Conservation (phyloP, 352 stramenopile species). For the Aphanomyces astaci region DNA sequence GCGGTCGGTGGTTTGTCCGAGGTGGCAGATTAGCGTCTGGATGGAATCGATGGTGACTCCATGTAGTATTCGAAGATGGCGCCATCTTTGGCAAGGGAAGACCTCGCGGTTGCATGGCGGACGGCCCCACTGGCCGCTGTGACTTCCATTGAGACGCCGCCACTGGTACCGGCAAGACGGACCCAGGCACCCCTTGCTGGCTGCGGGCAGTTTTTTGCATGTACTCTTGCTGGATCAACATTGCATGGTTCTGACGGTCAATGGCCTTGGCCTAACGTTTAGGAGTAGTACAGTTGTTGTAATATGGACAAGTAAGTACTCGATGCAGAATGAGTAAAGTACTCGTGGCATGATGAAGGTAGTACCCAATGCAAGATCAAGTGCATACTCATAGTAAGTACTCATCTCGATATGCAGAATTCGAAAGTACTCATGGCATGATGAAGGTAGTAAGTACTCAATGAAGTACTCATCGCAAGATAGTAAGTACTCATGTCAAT, state of each 20-base stretch:
- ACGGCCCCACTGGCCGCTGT: not conserved
- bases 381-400: too few relatives aligned
- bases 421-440: too few relatives aligned
- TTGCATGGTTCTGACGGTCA: constrained; percentile 18
- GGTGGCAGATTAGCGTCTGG: not conserved
- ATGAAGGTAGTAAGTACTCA: too few relatives aligned
- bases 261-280: constrained; percentile 17
- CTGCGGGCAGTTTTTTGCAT: not conserved
- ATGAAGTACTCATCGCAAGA: too few relatives aligned
- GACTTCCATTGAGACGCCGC: constrained; percentile 16
- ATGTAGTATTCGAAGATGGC: not conserved
- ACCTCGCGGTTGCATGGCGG: not conserved
- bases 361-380: too few relatives aligned
- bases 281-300: too few relatives aligned
- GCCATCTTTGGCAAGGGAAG: not conserved
- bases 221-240: not conserved
- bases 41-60: not conserved
- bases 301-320: too few relatives aligned
- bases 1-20: not conserved
- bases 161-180: not conserved
- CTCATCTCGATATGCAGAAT: too few relatives aligned
- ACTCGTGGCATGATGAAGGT: too few relatives aligned
- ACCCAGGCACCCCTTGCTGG: not conserved
- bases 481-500: too few relatives aligned
- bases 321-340: not conserved